phyloP scores from a whole-genome alignment of 2,329 filamentous ascomycete species.

The Cladosporium sp. region DNA sequence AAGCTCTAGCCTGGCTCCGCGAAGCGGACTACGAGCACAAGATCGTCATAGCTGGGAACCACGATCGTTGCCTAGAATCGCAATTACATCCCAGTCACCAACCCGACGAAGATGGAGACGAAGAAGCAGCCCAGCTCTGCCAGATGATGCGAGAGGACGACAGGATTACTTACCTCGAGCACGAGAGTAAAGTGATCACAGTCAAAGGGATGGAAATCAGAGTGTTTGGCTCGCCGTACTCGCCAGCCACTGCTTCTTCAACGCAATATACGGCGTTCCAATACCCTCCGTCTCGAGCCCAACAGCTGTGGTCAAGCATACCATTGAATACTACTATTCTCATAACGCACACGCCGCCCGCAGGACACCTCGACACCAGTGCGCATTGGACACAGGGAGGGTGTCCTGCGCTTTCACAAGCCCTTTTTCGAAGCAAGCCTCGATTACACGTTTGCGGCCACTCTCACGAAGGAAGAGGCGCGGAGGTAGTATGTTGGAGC shows the following conservation, averaged over 20 bases:
- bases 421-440: constrained; percentile 63
- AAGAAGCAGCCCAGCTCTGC: constrained; percentile 55
- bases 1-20: constrained; percentile 66
- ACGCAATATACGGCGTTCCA: constrained; percentile 64
- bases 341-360: constrained; percentile 69
- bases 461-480: constrained; percentile 68
- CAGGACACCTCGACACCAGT: constrained; percentile 56
- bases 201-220: constrained; percentile 65
- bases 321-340: constrained; percentile 64
- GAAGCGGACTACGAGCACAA: constrained; percentile 67
- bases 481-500: constrained; percentile 61
- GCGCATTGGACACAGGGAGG: constrained; percentile 50
- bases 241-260: constrained; percentile 42
- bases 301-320: constrained; percentile 60
- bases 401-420: constrained; percentile 59
- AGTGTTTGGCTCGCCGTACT: constrained; percentile 71
- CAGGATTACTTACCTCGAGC: constrained; percentile 64
- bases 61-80: constrained; percentile 69
- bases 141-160: constrained; percentile 51
- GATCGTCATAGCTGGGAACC: constrained; percentile 72
- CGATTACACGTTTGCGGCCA: constrained; percentile 69
- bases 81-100: constrained; percentile 25
- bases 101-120: constrained; percentile 41
- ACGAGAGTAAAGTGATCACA: constrained; percentile 56
- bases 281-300: constrained; percentile 51